A percentile compares a stretch with the other conserved stretches of the same genome.
Evolutionary conservation across 768 basidiomycete genomes (phyloP).

Genomic region (Russula foetens): DNA sequence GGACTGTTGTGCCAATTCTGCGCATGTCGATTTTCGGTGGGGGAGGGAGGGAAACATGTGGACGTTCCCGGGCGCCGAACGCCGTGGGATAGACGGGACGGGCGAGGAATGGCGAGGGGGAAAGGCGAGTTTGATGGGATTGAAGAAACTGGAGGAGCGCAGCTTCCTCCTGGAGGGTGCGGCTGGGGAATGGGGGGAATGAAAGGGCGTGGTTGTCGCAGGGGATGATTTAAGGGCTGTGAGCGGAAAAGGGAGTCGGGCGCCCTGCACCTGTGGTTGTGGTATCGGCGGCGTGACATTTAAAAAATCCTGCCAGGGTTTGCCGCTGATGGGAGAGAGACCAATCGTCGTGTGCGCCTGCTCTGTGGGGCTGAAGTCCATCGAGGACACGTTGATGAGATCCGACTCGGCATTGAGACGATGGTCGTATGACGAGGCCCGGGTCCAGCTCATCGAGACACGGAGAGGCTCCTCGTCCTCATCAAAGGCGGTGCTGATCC

Average conservation of each 20-base stretch:
- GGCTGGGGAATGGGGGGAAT: conserved; percentile 17
- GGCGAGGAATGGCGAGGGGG: conserved; percentile 25
- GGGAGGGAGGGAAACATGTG: conserved; percentile 13
- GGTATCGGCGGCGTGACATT: background rate
- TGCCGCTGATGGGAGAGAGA: conserved; percentile 8
- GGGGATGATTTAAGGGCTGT: conserved; percentile 20
- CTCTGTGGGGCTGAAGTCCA: conserved; percentile 17
- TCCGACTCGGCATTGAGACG: conserved; percentile 8
- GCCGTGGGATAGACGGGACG: conserved; percentile 11
- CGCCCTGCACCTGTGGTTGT: conserved; percentile 1
- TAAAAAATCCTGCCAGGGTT: conserved; percentile 13
- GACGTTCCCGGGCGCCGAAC: conserved; percentile 20
- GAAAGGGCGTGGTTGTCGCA: conserved; percentile 25
- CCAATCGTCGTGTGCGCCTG: conserved; percentile 13
- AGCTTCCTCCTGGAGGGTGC: conserved; percentile 26
- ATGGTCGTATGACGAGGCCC: conserved; percentile 11
- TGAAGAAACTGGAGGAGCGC: conserved; percentile 27
- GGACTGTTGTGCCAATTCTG: conserved; percentile 11
- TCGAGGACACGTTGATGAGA: conserved; percentile 11
- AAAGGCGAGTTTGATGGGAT: conserved; percentile 28
- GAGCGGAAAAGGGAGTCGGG: conserved; percentile 17
- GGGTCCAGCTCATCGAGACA: conserved; percentile 21
- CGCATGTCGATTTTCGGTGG: conserved; percentile 1
- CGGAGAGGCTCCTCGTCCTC: conserved; percentile 16
- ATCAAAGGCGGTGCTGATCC: conserved; percentile 17